Percentiles rank a stretch among this genome's conserved stretches.
Evolutionary conservation across 768 basidiomycete species (phyloP).

Genomic region (Coprinopsis cinerea): DNA sequence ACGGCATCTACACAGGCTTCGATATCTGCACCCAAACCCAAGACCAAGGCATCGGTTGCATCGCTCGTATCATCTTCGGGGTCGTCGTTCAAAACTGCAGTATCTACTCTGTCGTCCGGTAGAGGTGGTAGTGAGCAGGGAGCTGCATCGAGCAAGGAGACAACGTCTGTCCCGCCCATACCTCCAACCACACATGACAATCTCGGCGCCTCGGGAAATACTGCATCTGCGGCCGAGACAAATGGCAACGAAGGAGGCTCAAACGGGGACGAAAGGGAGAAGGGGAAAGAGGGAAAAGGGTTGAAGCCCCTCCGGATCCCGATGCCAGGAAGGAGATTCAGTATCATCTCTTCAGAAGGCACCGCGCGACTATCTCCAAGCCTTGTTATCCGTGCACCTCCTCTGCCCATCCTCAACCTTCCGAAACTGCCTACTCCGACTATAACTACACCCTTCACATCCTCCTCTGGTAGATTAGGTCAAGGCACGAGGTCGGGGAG

Average conservation of each 20-base stretch:
- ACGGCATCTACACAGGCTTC: not conserved
- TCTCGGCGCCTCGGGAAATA: slow-evolving; percentile 1
- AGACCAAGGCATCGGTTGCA: not conserved
- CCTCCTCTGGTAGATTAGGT: slow-evolving; percentile 12
- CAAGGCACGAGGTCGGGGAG: slow-evolving; percentile 15
- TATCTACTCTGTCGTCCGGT: not conserved
- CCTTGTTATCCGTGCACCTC: slow-evolving; percentile 24
- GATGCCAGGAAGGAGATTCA: slow-evolving; percentile 21
- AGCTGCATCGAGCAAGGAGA: not conserved
- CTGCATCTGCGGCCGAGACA: not conserved
- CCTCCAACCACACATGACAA: not conserved
- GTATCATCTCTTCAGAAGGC: slow-evolving; percentile 16
- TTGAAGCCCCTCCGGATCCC: slow-evolving; percentile 12
- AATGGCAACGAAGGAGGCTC: not conserved
- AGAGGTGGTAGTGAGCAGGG: too few species aligned
- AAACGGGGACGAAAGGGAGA: not conserved
- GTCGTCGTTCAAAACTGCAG: not conserved
- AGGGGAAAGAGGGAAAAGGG: not conserved
- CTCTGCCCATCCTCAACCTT: slow-evolving; percentile 39
- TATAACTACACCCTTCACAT: slow-evolving; percentile 16
- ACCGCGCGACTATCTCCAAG: slow-evolving; percentile 25
- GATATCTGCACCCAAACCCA: not conserved
- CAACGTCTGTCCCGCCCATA: not conserved
- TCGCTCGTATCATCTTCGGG: slow-evolving; percentile 2
- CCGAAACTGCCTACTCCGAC: slow-evolving; percentile 46